Percentiles rank a stretch among this genome's conserved stretches.
Evolutionary conservation across 345 rosid species (phyloP).

Genomic region (Heritiera littoralis): DNA sequence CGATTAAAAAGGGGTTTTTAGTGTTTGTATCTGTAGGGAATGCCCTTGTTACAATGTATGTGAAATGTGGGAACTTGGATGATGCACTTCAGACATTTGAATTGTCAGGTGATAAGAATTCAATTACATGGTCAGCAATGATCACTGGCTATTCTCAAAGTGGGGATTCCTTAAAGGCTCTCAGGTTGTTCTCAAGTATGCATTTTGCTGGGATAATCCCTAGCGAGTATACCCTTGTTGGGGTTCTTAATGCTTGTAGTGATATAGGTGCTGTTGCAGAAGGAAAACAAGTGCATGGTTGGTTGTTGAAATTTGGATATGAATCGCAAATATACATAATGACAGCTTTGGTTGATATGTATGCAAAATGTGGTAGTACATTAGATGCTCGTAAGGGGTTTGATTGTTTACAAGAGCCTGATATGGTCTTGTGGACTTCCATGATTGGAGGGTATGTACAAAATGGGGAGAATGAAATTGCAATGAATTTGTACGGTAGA

Average conservation of each 20-base stretch:
- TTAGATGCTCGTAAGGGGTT: constrained; percentile 63
- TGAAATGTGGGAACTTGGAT: constrained; percentile 61
- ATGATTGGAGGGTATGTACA: constrained; percentile 59
- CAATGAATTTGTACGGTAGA: constrained; percentile 50
- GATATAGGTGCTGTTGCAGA: constrained; percentile 53
- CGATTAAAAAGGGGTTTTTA: constrained; percentile 50
- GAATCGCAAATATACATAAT: constrained; percentile 57
- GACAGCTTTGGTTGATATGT: constrained; percentile 77
- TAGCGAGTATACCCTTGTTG: constrained; percentile 69
- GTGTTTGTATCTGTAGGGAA: constrained; percentile 56
- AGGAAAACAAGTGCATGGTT: constrained; percentile 74
- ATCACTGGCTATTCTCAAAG: constrained; percentile 82
- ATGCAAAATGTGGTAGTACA: constrained; percentile 56
- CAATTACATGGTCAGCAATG: constrained; percentile 91
- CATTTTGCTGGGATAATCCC: constrained; percentile 61
- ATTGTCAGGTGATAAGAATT: constrained; percentile 56
- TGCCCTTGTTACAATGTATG: constrained; percentile 77
- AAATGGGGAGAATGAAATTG: constrained; percentile 54
- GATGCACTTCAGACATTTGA: constrained; percentile 64
- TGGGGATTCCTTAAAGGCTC: constrained; percentile 61
- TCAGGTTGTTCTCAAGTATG: constrained; percentile 63
- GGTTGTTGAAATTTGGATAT: constrained; percentile 61
- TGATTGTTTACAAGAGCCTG: constrained; percentile 44
- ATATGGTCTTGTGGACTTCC: constrained; percentile 82
- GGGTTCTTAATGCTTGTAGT: constrained; percentile 82